phyloP scores from a whole-genome alignment of 1,284 basidiomycete species.

The Mycosarcoma mackinlayi region DNA sequence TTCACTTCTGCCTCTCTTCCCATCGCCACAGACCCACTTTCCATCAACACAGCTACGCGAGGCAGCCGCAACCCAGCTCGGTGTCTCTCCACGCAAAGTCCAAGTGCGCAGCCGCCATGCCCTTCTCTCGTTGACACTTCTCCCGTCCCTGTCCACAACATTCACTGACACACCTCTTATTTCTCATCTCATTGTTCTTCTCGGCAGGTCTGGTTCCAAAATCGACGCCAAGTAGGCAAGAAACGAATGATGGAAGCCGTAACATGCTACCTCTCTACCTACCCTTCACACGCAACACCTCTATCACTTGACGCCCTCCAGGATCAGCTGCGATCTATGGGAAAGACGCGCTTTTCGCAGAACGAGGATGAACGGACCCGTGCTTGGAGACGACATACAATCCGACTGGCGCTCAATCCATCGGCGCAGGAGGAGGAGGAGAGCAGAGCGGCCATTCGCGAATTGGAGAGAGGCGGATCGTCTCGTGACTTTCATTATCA shows the following conservation, averaged over 20 bases:
- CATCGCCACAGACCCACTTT: constrained; percentile 46
- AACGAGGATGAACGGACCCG: constrained; percentile 36
- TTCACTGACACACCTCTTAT: not conserved
- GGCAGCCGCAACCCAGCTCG: constrained; percentile 45
- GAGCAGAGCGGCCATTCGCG: constrained; percentile 7
- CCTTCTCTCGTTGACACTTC: no score
- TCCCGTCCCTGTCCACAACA: no score
- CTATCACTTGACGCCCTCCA: constrained; percentile 15
- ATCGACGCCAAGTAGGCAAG: constrained; percentile 42
- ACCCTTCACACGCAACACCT: not conserved
- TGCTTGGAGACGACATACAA: constrained; percentile 35
- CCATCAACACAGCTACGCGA: constrained; percentile 57
- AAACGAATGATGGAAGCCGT: constrained; percentile 46
- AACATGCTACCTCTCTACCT: not conserved
- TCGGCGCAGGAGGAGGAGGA: constrained; percentile 12
- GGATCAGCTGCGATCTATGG: constrained; percentile 5
- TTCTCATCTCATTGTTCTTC: not conserved
- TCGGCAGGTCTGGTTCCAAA: constrained; percentile 45
- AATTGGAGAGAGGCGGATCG: constrained; percentile 3
- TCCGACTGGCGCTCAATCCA: constrained; percentile 31
- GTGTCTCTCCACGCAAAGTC: constrained; percentile 56
- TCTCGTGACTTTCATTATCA: no score
- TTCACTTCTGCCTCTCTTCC: not conserved
- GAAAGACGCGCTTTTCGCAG: constrained; percentile 3
- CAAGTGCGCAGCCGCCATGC: constrained; percentile 35